Percentiles rank a stretch among this genome's conserved stretches.
These are phyloP conservation scores for Pseudomassariella vexata DNA, from an alignment of 2,329 filamentous ascomycete genomes.

Conservation along the genomic window DNA sequence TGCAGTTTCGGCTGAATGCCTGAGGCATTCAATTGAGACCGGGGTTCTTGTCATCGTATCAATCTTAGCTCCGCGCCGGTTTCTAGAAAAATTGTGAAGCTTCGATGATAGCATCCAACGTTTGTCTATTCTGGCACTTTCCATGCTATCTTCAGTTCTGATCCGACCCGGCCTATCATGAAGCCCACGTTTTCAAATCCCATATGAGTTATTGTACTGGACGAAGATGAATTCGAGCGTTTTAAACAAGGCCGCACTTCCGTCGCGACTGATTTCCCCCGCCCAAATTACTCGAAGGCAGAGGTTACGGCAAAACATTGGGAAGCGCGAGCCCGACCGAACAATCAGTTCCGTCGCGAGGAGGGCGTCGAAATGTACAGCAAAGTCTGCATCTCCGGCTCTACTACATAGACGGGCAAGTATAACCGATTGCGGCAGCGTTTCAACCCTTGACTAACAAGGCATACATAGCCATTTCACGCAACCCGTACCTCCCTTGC, in stretches of 20 bases:
- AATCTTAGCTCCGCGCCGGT: no score
- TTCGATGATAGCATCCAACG: background rate
- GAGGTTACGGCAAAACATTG: slow-evolving; percentile 33
- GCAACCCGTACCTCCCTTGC: slow-evolving; percentile 46
- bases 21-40: no score
- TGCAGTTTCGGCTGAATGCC: no score
- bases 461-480: slow-evolving; percentile 46
- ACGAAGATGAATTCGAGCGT: slow-evolving; percentile 42
- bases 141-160: no score
- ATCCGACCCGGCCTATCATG: background rate
- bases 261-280: slow-evolving; percentile 39
- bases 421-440: no score
- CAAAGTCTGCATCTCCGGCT: slow-evolving; percentile 5
- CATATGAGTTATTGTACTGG: slow-evolving; percentile 5
- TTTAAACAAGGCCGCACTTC: slow-evolving; percentile 39
- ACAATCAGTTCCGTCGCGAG: slow-evolving; percentile 17
- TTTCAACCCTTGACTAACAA: no score
- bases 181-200: background rate
- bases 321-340: slow-evolving; percentile 23
- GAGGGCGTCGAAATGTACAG: slow-evolving; percentile 11
- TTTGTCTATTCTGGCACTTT: slow-evolving; percentile 1
- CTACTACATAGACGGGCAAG: slow-evolving; percentile 5
- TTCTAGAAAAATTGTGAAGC: background rate
- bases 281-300: slow-evolving; percentile 32
- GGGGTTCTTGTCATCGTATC: no score